Base-by-base conservation (phyloP, 2,329 filamentous ascomycete species). In the Arthroderma uncinatum region DNA sequence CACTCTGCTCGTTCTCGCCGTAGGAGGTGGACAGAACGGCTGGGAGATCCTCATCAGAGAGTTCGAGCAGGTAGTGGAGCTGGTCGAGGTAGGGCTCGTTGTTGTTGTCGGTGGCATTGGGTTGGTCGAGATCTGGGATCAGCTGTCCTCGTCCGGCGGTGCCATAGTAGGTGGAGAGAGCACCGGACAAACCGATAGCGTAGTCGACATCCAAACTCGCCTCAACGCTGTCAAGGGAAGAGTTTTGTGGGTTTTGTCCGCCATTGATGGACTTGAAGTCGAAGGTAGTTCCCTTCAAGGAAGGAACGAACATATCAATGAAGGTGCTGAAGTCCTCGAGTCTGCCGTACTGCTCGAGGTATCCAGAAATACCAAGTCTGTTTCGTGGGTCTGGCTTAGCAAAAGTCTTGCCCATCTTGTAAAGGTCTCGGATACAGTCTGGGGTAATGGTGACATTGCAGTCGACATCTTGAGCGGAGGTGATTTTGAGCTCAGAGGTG, bases 41-140 rank as follows among this genome's bases (percentile, higher is more conserved):
- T 0, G 86, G 85, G 0, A 88, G 73, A 14, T 79, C 67, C 1
- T 73, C 67, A 59, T 81, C 76, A 1, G 87, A 73, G 16, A 84
- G 75, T 16, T 72, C 67, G 2, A 86, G 71, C 9, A 88, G 73
- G 66, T 83, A 80, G 58, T 79, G 76, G 5, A 84, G 76, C 67
- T 84, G 83, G 12, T 78, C 79, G 2, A 88, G 74, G 67, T 83
- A 88, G 0, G 84, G 83, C 71, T 88, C 85, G 62, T 86, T 84
- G 8, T 72, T 73, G 59, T 82, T 78, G 60, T 71, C 62, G 9
- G 64, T 65, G 0, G 60, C 33, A 23, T 64, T 37, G 67, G 75
- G 21, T 65, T 77, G 64, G 62, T 73, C 72, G 6, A 73, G 63
- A 57, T 80, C 77, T 0, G 79, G 76, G 1, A 76, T 66, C 58